Evolutionary conservation across 73 alveolate species (phyloP).

Genomic region (Tetrahymena borealis): DNA sequence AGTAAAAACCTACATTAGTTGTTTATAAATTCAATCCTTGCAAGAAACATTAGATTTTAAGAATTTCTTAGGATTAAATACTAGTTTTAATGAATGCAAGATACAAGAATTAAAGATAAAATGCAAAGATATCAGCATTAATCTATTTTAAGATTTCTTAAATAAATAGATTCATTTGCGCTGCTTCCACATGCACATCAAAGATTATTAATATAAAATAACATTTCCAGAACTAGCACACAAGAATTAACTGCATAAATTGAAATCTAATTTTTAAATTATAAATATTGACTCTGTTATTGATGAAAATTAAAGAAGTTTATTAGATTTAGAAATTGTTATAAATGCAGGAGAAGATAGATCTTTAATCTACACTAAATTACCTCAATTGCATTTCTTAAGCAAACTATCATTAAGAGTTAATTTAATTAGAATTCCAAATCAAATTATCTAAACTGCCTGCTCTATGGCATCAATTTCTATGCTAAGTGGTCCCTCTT

Average conservation of each 20-base stretch:
- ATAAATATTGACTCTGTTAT: not conserved
- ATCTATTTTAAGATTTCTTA: not conserved
- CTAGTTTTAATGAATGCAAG: not conserved
- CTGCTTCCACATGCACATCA: not conserved
- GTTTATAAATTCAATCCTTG: not conserved
- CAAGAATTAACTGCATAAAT: not conserved
- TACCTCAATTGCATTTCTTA: not conserved
- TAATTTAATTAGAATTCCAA: not conserved
- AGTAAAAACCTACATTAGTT: not conserved
- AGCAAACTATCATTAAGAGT: not conserved
- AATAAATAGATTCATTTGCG: not conserved
- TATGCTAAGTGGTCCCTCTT: not conserved
- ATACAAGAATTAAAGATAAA: not conserved
- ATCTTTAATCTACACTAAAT: not conserved
- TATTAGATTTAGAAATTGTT: not conserved
- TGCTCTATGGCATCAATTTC: not conserved
- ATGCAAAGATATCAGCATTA: not conserved
- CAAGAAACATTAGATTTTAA: not conserved
- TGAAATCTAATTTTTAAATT: not conserved
- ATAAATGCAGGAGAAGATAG: not conserved
- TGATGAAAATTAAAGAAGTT: not conserved
- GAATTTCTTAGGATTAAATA: not conserved
- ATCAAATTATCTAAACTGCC: no score
- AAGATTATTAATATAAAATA: not conserved
- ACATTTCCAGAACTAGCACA: not conserved